Conservation (phyloP, 2,329 filamentous ascomycete species). For the Cladosporium sp. region DNA sequence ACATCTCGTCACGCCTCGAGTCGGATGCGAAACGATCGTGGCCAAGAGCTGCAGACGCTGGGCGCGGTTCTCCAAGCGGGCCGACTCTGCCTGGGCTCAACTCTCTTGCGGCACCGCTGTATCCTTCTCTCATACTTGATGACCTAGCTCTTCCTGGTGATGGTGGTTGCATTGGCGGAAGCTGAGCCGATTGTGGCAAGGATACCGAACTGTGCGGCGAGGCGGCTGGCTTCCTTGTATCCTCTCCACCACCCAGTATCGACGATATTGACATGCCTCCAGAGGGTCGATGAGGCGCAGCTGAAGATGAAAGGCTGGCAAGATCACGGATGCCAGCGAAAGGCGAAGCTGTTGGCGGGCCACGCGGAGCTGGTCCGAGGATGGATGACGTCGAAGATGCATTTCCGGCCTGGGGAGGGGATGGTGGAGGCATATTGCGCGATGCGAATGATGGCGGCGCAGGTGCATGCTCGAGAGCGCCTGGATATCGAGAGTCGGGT, state of each 20-base stretch:
- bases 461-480: constrained; percentile 38
- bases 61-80: constrained; percentile 31
- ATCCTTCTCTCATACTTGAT: constrained; percentile 40
- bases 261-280: constrained; percentile 75
- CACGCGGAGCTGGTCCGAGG: constrained; percentile 41
- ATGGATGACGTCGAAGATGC: constrained; percentile 42
- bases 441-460: constrained; percentile 45
- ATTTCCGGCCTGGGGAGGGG: constrained; percentile 44
- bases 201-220: constrained; percentile 38
- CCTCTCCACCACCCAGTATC: constrained; percentile 62
- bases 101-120: constrained; percentile 26
- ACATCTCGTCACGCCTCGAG: constrained; percentile 34
- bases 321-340: constrained; percentile 59
- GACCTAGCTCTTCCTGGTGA: constrained; percentile 46
- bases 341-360: constrained; percentile 47
- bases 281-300: constrained; percentile 50
- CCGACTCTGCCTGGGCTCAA: constrained; percentile 32
- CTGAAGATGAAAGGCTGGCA: constrained; percentile 49
- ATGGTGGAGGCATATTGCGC: constrained; percentile 53
- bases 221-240: constrained; percentile 29
- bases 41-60: constrained; percentile 25
- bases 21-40: constrained; percentile 32
- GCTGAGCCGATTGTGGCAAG: constrained; percentile 35
- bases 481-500: constrained; percentile 27
- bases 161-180: constrained; percentile 50